Percentiles rank a stretch among this genome's conserved stretches.
These are phyloP conservation scores for Cyberlindnera mycetangii DNA, from an alignment of 805 yeast genomes.

Conservation along the genomic window DNA sequence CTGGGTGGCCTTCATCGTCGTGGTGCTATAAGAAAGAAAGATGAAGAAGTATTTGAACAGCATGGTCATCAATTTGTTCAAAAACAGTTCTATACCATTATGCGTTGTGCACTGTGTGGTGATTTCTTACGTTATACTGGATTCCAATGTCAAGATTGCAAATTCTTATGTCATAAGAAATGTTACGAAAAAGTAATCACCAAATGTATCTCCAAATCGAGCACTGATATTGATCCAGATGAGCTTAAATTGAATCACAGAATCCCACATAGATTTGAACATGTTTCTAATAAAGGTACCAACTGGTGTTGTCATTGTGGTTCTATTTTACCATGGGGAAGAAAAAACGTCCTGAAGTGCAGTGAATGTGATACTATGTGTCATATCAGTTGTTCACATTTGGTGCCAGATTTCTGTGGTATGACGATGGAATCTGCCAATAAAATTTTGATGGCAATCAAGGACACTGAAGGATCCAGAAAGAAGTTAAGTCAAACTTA, in stretches of 20 bases:
- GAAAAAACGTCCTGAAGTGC: conserved; percentile 89
- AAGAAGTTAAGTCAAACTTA: conserved; percentile 21
- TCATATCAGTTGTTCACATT: conserved; percentile 86
- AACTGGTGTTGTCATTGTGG: conserved; percentile 99
- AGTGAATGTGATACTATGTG: conserved; percentile 93
- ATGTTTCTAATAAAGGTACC: conserved; percentile 89
- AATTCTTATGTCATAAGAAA: conserved; percentile 74
- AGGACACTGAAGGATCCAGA: conserved; percentile 54
- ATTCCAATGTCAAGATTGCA: conserved; percentile 82
- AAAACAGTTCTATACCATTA: conserved; percentile 90
- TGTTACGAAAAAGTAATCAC: conserved; percentile 80
- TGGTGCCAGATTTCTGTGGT: conserved; percentile 98
- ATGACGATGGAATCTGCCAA: conserved; percentile 98
- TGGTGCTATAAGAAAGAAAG: conserved; percentile 95
- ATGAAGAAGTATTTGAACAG: conserved; percentile 84
- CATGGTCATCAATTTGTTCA: conserved; percentile 97
- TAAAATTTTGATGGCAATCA: conserved; percentile 79
- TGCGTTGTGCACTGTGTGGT: conserved; percentile 97
- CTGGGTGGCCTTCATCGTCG: conserved; percentile 84
- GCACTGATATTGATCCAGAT: conserved; percentile 65
- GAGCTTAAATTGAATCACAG: conserved; percentile 88
- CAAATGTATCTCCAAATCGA: conserved; percentile 76
- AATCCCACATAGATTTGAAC: conserved; percentile 95
- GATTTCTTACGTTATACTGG: conserved; percentile 90
- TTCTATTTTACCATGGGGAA: conserved; percentile 91